Percentiles rank a stretch among this genome's conserved stretches.
Evolutionary conservation across 2,329 filamentous ascomycete species (phyloP).

Genomic region (Arachnomyces sp.): DNA sequence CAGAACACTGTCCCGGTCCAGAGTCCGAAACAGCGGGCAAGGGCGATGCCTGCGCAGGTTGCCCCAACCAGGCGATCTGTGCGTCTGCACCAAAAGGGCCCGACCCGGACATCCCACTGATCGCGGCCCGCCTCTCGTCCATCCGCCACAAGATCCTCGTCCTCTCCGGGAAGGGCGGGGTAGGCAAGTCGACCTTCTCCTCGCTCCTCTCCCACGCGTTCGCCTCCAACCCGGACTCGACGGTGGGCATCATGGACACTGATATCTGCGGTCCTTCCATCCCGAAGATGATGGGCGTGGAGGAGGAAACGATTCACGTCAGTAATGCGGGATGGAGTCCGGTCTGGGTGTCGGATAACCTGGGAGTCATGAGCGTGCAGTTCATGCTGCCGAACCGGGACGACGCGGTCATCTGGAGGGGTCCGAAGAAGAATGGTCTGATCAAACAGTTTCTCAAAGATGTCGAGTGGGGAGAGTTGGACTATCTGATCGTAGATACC

Average conservation of each 20-base stretch:
- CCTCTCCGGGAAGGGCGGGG: slow-evolving; percentile 88
- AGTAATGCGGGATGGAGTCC: slow-evolving; percentile 86
- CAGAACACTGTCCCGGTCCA: slow-evolving; percentile 84
- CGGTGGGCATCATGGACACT: slow-evolving; percentile 93
- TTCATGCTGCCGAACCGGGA: slow-evolving; percentile 95
- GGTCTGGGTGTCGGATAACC: slow-evolving; percentile 89
- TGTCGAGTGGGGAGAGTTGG: slow-evolving; percentile 93
- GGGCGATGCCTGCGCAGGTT: slow-evolving; percentile 82
- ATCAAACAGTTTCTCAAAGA: slow-evolving; percentile 98
- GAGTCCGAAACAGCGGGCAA: slow-evolving; percentile 49
- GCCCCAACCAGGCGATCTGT: slow-evolving; percentile 93
- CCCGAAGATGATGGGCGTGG: slow-evolving; percentile 98
- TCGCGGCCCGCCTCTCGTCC: slow-evolving; percentile 70
- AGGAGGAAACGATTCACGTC: slow-evolving; percentile 86
- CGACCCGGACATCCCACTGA: slow-evolving; percentile 85
- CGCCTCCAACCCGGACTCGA: slow-evolving; percentile 64
- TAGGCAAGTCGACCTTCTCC: slow-evolving; percentile 93
- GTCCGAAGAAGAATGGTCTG: slow-evolving; percentile 95
- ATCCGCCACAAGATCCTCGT: slow-evolving; percentile 91
- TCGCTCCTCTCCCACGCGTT: slow-evolving; percentile 84
- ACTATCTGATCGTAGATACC: slow-evolving; percentile 89
- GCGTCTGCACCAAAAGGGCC: slow-evolving; percentile 90
- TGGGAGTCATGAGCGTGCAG: slow-evolving; percentile 94
- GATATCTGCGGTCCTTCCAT: slow-evolving; percentile 96
- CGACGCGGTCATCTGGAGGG: slow-evolving; percentile 94